phyloP scores from a whole-genome alignment of 2,329 filamentous ascomycete species.

The Capronia coronata region DNA sequence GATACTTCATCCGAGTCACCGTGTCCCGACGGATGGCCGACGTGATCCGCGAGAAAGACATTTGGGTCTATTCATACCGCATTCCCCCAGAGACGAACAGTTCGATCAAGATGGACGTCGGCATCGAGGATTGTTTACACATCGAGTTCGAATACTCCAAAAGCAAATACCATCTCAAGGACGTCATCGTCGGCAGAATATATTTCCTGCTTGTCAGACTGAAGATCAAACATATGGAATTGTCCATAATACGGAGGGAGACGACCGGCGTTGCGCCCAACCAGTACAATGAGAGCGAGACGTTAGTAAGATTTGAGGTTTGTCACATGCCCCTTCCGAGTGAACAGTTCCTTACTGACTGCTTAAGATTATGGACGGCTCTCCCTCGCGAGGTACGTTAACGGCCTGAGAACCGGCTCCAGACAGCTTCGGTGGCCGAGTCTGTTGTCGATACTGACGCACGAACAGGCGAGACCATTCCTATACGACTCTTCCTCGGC shows the following conservation, averaged over 20 bases:
- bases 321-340: constrained; percentile 17
- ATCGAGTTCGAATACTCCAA: constrained; percentile 99
- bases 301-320: constrained; percentile 90
- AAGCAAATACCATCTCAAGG: constrained; percentile 97
- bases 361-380: constrained; percentile 90
- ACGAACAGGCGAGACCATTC: constrained; percentile 70
- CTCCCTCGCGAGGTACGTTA: constrained; percentile 76
- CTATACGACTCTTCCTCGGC: constrained; percentile 91
- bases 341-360: constrained; percentile 13
- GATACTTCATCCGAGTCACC: constrained; percentile 96
- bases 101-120: constrained; percentile 99
- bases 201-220: constrained; percentile 94
- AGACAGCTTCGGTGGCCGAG: not conserved
- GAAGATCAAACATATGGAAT: constrained; percentile 99
- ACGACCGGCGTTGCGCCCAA: constrained; percentile 95
- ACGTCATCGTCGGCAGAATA: constrained; percentile 96
- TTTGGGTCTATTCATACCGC: constrained; percentile 98
- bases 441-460: constrained; percentile 7
- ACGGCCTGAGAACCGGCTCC: not conserved
- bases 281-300: constrained; percentile 99
- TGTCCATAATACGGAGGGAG: constrained; percentile 93
- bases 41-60: constrained; percentile 96
- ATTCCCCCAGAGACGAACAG: constrained; percentile 97
- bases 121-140: constrained; percentile 97
- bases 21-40: constrained; percentile 96